Base-by-base conservation (phyloP, 345 rosid species). In the Lenwebbia sp. region DNA sequence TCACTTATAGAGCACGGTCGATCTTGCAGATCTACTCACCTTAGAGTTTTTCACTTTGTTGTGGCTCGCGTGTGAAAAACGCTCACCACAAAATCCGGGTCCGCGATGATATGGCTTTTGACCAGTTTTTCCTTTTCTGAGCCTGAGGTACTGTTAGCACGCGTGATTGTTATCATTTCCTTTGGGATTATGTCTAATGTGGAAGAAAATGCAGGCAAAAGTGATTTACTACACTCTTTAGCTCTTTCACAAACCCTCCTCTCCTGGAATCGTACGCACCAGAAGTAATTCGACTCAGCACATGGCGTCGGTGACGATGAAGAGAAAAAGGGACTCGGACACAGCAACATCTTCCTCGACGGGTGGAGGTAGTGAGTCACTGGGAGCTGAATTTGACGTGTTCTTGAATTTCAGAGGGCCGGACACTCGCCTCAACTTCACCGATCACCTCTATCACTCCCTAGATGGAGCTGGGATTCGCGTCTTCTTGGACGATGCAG, bases 101-200 rank as follows among this genome's bases (percentile, higher is more conserved):
- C 54, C 2, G 54, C 19, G 21, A 13, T 60, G 40, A 37, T 0
- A 6, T 15, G 74, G 2, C 22, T 62, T 51, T 62, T 15, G 41
- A 62, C 8, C 10, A 2, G 10, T 0, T 0, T 6, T 13, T n/a
- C 2, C 19, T 0, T 13, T 28, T 28, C 74, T n/a, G 37, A 28
- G 15, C 19, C 22, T 0, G 50, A 47, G 11, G 10, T 30, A 0
- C 5, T 30, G 75, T 7, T 62, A 62, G 75, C 41, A 62, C 41
- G 75, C 41, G 75, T 3, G 22, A 30, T 30, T 30, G 75, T 0
- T 62, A 30, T 3, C 0, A 1, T 15, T 30, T 30, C 1, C 12
- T 4, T 10, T 15, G 41, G 76, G 50, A 47, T 47, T 47, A 47
- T 47, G 50, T 47, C 50, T 47, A 47, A 47, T 47, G 54, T 52